Conservation (phyloP, 2,329 filamentous ascomycete species). For the Epichloe gansuensis region DNA sequence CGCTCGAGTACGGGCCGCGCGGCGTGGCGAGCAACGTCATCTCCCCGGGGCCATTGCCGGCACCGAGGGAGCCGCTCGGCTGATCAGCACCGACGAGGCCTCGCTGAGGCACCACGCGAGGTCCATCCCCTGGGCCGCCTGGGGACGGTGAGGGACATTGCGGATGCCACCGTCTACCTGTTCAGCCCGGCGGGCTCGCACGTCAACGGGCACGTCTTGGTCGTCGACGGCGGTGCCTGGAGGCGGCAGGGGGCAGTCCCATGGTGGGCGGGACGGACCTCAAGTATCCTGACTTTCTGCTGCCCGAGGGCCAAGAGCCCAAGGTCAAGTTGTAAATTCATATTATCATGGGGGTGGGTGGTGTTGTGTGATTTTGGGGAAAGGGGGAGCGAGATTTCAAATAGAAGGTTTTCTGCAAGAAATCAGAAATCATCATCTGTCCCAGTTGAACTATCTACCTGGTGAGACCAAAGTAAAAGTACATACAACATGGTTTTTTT, state of each 20-base stretch:
- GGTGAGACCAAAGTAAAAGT: neutral
- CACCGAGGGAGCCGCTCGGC: slow-evolving; percentile 68
- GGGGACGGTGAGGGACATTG: slow-evolving; percentile 76
- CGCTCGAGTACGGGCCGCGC: slow-evolving; percentile 80
- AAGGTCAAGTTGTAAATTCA: slow-evolving; percentile 29
- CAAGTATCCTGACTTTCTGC: slow-evolving; percentile 40
- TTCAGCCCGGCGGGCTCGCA: slow-evolving; percentile 80
- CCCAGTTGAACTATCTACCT: too few relatives aligned
- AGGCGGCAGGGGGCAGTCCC: slow-evolving; percentile 32
- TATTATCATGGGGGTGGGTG: neutral
- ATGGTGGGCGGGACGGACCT: slow-evolving; percentile 34
- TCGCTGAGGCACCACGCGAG: slow-evolving; percentile 23
- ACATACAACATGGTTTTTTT: too few relatives aligned
- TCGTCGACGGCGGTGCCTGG: slow-evolving; percentile 56
- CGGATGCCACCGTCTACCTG: slow-evolving; percentile 81
- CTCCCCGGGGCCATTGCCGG: slow-evolving; percentile 69
- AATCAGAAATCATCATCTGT: too few relatives aligned
- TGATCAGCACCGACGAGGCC: slow-evolving; percentile 30
- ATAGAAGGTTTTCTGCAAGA: too few relatives aligned
- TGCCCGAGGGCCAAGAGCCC: slow-evolving; percentile 18
- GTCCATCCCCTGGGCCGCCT: slow-evolving; percentile 57
- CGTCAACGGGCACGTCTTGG: slow-evolving; percentile 70
- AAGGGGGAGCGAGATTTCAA: too few relatives aligned
- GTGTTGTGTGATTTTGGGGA: too few relatives aligned
- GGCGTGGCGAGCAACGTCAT: slow-evolving; percentile 85